Conservation (phyloP, 2,329 filamentous ascomycete genomes). For the Shiraia bambusicola region DNA sequence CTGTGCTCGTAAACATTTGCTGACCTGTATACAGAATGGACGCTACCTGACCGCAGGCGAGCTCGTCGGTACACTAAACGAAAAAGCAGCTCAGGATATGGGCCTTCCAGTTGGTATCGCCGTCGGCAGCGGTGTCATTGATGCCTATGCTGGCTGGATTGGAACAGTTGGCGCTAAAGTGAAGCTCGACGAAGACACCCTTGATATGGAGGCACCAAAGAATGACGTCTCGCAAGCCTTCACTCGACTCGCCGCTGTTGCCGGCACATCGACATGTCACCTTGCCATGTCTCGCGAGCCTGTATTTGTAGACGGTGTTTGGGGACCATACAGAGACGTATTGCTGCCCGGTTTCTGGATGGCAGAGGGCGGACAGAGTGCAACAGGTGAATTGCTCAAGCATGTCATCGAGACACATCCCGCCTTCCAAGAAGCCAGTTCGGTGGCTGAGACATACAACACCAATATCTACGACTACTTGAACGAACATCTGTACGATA, state of each 20-base stretch:
- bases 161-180: constrained; percentile 98
- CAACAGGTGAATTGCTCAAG: constrained; percentile 90
- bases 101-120: constrained; percentile 85
- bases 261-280: constrained; percentile 96
- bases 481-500: constrained; percentile 78
- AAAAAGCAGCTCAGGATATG: constrained; percentile 78
- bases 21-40: constrained; percentile 71
- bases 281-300: constrained; percentile 91
- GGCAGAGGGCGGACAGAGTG: constrained; percentile 94
- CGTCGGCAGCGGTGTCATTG: constrained; percentile 94
- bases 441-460: constrained; percentile 77
- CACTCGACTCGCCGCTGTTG: constrained; percentile 87
- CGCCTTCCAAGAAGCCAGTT: constrained; percentile 77
- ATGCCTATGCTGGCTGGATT: constrained; percentile 98
- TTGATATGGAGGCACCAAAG: constrained; percentile 67
- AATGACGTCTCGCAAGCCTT: constrained; percentile 94
- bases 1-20: constrained; percentile 28
- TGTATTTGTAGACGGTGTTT: constrained; percentile 92
- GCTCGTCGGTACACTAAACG: constrained; percentile 79
- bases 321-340: constrained; percentile 95
- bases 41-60: constrained; percentile 90
- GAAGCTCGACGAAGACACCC: constrained; percentile 66
- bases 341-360: constrained; percentile 92
- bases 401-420: constrained; percentile 95
- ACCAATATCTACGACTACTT: constrained; percentile 94